Conservation (phyloP, 108 stramenopile genomes). For the Cyclostephanos tholiformis region DNA sequence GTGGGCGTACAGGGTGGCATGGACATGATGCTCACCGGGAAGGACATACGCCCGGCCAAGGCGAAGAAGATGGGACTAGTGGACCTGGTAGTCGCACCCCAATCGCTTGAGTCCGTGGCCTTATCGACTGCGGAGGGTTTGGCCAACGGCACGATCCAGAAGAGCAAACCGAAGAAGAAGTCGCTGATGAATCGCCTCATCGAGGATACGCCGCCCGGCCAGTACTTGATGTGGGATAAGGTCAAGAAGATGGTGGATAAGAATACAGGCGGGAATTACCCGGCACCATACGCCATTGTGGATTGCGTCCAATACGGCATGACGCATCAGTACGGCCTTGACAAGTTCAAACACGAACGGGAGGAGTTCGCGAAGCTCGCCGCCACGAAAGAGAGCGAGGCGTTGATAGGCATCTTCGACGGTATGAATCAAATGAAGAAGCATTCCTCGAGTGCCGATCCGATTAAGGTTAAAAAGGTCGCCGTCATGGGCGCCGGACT, state of each 20-base stretch:
- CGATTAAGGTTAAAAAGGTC: conserved; percentile 79
- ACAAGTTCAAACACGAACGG: conserved; percentile 89
- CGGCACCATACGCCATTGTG: conserved; percentile 93
- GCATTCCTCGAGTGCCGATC: conserved; percentile 70
- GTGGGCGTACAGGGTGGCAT: conserved; percentile 93
- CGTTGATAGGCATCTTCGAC: conserved; percentile 96
- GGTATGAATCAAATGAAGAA: conserved; percentile 97
- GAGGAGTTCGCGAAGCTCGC: conserved; percentile 96
- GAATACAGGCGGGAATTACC: conserved; percentile 96
- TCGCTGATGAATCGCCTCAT: conserved; percentile 75
- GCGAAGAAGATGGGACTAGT: conserved; percentile 99
- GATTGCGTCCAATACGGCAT: conserved; percentile 92
- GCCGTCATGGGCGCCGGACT: conserved; percentile 99
- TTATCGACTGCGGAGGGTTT: conserved; percentile 85
- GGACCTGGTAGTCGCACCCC: conserved; percentile 92
- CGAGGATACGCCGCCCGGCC: conserved; percentile 92
- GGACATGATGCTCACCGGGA: conserved; percentile 98
- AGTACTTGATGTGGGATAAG: conserved; percentile 91
- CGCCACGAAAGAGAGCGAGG: conserved; percentile 92
- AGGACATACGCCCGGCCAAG: conserved; percentile 93
- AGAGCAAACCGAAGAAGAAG: conserved; percentile 86
- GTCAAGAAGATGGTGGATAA: conserved; percentile 91
- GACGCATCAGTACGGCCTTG: conserved; percentile 59
- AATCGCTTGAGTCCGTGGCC: conserved; percentile 85
- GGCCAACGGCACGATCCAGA: conserved; percentile 87